Evolutionary conservation across 768 basidiomycete genomes (phyloP), one percentile per base, ranked within the genome.

Genomic region (Trametes gibbosa): DNA sequence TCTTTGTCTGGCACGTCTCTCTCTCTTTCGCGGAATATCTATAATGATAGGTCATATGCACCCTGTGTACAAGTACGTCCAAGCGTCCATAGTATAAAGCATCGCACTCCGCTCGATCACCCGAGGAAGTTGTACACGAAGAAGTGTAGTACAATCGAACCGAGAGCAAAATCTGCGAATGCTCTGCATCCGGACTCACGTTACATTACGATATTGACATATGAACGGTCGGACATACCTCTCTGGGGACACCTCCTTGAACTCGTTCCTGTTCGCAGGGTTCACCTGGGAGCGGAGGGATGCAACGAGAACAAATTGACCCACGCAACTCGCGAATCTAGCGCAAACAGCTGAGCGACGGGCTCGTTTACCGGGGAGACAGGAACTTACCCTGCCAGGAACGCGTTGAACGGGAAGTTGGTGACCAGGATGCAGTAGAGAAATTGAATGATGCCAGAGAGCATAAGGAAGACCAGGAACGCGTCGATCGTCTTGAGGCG

Each of bases 51-150:
- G 39, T 29, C 50, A 47, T 51, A 55, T 43, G 46, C 32, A 27
- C 32, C 53, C 56, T 40, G 37, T 59, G 63, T 65, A 53, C 53
- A 61, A 19, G 50, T 59, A 59, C 46, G 53, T 56, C 59, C 41
- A 24, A 50, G 37, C 55, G 46, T 49, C 55, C 55, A 23, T 56
- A 32, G 39, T 41, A 42, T 27, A 50, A 29, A 49, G 40, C 40
- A 43, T 14, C 4, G n/a, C 24, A 43, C 24, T 29, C 12, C 21
- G 29, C 49, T 14, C 42, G n/a, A 2, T 66, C 73, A 98, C 72
- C 96, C 97, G 14, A 99, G 81, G 82, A 97, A 98, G 76, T 98
- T 98, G 82, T 87, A 98, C 60, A 97, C 95, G 72, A 98, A 99
- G 79, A 98, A 95, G 74, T 99, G 97, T 34, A 99, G 80, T 39